Percentiles rank a stretch among this genome's conserved stretches.
Conservation (phyloP, 2,329 filamentous ascomycete genomes). For the Neophaeococcomyces aloes region DNA sequence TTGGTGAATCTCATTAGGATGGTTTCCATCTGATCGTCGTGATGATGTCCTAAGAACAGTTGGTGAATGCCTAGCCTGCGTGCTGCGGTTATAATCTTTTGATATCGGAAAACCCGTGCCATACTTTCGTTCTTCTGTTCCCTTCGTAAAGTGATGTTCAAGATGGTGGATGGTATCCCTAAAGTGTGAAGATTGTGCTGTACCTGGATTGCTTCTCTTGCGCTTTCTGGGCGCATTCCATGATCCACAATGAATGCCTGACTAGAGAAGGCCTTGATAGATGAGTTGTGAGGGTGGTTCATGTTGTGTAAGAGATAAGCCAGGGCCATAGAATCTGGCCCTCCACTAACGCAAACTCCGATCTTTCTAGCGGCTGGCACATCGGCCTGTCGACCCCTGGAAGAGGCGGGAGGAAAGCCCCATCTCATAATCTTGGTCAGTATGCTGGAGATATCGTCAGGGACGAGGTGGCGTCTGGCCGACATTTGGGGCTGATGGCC, state of each 20-base stretch:
- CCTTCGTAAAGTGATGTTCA: conserved; percentile 33
- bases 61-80: conserved; percentile 41
- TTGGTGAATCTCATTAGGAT: conserved; percentile 62
- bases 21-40: conserved; percentile 86
- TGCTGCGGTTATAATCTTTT: conserved; percentile 55
- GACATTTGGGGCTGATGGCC: no score
- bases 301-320: conserved; percentile 58
- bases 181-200: conserved; percentile 34
- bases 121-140: conserved; percentile 59
- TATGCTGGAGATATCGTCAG: no score
- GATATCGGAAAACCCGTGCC: conserved; percentile 66
- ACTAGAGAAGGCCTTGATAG: conserved; percentile 27
- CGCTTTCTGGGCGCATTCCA: conserved; percentile 44
- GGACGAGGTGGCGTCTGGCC: no score
- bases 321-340: conserved; percentile 95
- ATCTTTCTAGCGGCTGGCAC: neutral
- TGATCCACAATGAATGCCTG: conserved; percentile 53
- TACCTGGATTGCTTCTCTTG: conserved; percentile 44
- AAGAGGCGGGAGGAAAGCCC: neutral
- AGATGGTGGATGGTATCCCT: conserved; percentile 31
- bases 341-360: conserved; percentile 70
- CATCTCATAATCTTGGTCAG: no score
- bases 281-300: conserved; percentile 17
- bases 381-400: neutral
- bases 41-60: conserved; percentile 74